Conservation (phyloP, 805 yeast genomes). For the Helenozyma baotianmanensis region DNA sequence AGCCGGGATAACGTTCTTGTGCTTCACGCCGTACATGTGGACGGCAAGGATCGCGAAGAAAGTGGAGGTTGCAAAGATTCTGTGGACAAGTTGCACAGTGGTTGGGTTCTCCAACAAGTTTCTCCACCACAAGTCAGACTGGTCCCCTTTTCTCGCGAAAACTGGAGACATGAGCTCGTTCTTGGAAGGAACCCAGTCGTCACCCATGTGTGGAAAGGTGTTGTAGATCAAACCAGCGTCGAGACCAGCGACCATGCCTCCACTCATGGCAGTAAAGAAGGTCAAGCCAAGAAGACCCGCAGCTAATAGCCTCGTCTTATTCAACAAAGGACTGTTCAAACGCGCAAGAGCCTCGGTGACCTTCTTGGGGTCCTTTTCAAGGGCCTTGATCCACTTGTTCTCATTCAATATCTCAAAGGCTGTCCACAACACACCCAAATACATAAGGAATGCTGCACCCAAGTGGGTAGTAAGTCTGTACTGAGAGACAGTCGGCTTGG, state of each 20-base stretch:
- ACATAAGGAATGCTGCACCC: slow-evolving; percentile 86
- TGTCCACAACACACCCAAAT: slow-evolving; percentile 85
- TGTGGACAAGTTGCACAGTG: slow-evolving; percentile 88
- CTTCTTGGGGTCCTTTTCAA: slow-evolving; percentile 44
- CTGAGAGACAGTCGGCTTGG: slow-evolving; percentile 97
- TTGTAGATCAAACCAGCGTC: slow-evolving; percentile 97
- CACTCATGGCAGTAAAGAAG: slow-evolving; percentile 91
- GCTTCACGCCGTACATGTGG: slow-evolving; percentile 62
- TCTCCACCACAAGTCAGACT: slow-evolving; percentile 82
- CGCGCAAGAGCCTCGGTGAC: slow-evolving; percentile 53
- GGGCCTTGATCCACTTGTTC: slow-evolving; percentile 51
- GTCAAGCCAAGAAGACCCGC: slow-evolving; percentile 60
- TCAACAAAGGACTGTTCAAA: slow-evolving; percentile 58
- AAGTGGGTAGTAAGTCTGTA: slow-evolving; percentile 91
- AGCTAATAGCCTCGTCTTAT: slow-evolving; percentile 52
- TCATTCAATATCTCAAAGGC: slow-evolving; percentile 82
- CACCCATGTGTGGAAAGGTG: slow-evolving; percentile 96
- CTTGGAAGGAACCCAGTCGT: slow-evolving; percentile 66
- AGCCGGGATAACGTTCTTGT: slow-evolving; percentile 54
- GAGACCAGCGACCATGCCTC: slow-evolving; percentile 96
- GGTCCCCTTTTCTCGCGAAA: slow-evolving; percentile 62
- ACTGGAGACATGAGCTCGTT: slow-evolving; percentile 73
- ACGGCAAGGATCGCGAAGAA: slow-evolving; percentile 64
- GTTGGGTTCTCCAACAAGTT: slow-evolving; percentile 92
- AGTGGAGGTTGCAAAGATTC: slow-evolving; percentile 78